phyloP scores from a whole-genome alignment of 2,329 filamentous ascomycete genomes.

The Talaromyces sp. region DNA sequence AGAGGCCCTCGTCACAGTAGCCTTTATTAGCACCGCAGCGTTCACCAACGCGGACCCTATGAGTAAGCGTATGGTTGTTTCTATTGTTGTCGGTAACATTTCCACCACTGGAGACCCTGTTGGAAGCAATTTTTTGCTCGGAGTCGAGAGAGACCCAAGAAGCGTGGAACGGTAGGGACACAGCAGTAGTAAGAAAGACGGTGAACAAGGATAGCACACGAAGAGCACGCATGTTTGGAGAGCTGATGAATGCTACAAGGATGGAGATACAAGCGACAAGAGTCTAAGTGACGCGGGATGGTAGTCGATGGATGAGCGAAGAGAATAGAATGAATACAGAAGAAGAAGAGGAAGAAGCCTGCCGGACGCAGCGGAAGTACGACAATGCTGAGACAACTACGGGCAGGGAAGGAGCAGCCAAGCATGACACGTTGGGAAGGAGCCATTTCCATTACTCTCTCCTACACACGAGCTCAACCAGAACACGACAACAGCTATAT shows the following conservation, averaged over 20 bases:
- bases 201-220: not conserved
- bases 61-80: not conserved
- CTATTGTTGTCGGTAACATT: not conserved
- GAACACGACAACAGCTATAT: not conserved
- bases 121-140: not conserved
- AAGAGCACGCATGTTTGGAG: slow-evolving; percentile 2
- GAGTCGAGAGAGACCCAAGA: not conserved
- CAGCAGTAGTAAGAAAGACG: not conserved
- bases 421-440: not conserved
- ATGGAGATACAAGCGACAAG: not conserved
- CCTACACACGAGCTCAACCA: not conserved
- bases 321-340: not conserved
- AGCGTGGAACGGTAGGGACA: not conserved
- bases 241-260: not conserved
- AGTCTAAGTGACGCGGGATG: not conserved
- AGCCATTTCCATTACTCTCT: not conserved
- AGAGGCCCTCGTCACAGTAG: slow-evolving; percentile 28
- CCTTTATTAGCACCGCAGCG: slow-evolving; percentile 31
- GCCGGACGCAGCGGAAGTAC: not conserved
- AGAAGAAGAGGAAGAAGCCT: not conserved
- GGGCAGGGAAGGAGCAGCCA: not conserved
- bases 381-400: not conserved
- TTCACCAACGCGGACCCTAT: slow-evolving; percentile 1
- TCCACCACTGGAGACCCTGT: not conserved
- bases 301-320: not conserved